A percentile compares a stretch with the other conserved stretches of the same genome.
phyloP scores from a whole-genome alignment of 306 rosid species.

The Glycine tomentella region DNA sequence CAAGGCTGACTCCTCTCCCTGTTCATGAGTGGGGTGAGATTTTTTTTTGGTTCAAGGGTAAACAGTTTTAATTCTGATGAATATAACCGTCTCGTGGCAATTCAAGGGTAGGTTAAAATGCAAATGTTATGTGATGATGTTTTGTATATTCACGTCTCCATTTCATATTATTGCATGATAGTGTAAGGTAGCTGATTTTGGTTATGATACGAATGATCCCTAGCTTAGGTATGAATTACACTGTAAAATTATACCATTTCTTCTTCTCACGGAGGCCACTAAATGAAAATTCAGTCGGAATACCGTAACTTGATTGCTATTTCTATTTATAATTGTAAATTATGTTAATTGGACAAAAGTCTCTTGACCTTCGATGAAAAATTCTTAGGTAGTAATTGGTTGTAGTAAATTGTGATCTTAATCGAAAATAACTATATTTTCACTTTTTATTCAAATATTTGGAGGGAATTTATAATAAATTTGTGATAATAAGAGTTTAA shows the following conservation, averaged over 20 bases:
- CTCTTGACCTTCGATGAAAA: not conserved
- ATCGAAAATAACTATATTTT: too few species aligned
- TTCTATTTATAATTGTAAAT: not conserved
- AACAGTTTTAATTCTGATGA: slow-evolving; percentile 43
- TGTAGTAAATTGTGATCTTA: not conserved
- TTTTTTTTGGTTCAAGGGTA: slow-evolving; percentile 19
- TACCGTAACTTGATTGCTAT: not conserved
- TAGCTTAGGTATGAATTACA: slow-evolving; percentile 30
- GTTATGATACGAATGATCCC: slow-evolving; percentile 24
- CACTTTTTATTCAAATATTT: too few species aligned
- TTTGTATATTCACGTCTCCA: slow-evolving; percentile 42
- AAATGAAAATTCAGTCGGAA: not conserved
- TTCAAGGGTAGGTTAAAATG: not conserved
- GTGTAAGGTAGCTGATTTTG: slow-evolving; percentile 40
- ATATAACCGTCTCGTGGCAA: slow-evolving; percentile 33
- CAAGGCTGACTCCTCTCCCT: slow-evolving; percentile 36
- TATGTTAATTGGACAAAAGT: slow-evolving; percentile 2
- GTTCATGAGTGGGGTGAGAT: slow-evolving; percentile 39
- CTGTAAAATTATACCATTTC: slow-evolving; percentile 32
- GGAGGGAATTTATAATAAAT: too few species aligned
- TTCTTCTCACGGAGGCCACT: not conserved
- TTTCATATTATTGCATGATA: slow-evolving; percentile 42
- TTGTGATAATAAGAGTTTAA: too few species aligned
- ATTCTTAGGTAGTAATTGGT: not conserved
- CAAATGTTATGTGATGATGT: slow-evolving; percentile 40